A percentile compares a stretch with the other conserved stretches of the same genome.
These are phyloP conservation scores for Lactifluus volemus DNA, from an alignment of 768 basidiomycete species.

Conservation along the genomic window DNA sequence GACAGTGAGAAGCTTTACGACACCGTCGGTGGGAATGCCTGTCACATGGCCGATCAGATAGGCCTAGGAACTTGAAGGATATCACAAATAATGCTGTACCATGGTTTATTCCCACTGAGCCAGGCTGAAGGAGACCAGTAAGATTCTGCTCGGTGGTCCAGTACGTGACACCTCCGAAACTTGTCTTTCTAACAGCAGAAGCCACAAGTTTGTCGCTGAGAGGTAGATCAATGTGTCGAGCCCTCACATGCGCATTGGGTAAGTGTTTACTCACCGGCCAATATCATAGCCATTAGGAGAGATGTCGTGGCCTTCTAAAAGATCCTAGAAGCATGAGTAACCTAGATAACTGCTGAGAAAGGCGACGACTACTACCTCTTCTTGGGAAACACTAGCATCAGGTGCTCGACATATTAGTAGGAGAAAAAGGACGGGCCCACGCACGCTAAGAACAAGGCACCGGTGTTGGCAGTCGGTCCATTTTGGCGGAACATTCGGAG, in stretches of 20 bases:
- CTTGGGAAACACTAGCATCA: slow-evolving; percentile 36
- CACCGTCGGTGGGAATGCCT: slow-evolving; percentile 56
- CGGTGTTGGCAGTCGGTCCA: slow-evolving; percentile 40
- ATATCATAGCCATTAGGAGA: slow-evolving; percentile 41
- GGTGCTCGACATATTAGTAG: background rate
- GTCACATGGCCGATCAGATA: slow-evolving; percentile 22
- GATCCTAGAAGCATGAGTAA: slow-evolving; percentile 21
- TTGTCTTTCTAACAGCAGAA: slow-evolving; percentile 31
- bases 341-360: background rate
- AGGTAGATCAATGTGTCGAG: background rate
- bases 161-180: slow-evolving; percentile 39
- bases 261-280: slow-evolving; percentile 30
- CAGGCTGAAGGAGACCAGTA: slow-evolving; percentile 43
- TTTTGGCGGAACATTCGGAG: slow-evolving; percentile 51
- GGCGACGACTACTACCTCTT: slow-evolving; percentile 28
- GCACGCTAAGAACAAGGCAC: slow-evolving; percentile 52
- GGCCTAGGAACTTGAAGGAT: background rate
- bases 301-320: slow-evolving; percentile 33
- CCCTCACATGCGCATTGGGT: background rate
- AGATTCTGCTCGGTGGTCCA: slow-evolving; percentile 35
- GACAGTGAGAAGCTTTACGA: slow-evolving; percentile 43
- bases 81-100: slow-evolving; percentile 24
- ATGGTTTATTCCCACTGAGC: slow-evolving; percentile 40
- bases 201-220: slow-evolving; percentile 33
- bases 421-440: slow-evolving; percentile 19